Evolutionary conservation across 2,329 filamentous ascomycete species (phyloP).

Genomic region (Paraphaeosphaeria sporulosa): DNA sequence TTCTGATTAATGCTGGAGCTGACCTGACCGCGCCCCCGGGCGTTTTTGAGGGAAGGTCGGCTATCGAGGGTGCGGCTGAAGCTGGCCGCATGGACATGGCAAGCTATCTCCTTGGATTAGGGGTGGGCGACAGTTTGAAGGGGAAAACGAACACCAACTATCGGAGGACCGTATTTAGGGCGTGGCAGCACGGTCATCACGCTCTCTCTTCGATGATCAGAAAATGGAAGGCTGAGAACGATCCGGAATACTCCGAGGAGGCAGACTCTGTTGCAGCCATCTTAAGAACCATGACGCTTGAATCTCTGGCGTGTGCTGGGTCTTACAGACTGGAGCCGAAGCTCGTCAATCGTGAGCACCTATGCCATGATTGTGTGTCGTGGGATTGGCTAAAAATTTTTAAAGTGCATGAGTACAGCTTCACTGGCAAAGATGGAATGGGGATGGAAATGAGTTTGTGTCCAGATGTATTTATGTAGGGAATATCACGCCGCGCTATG

Average conservation of each 20-base stretch:
- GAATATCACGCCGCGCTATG: too few species aligned
- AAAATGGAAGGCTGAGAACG: conserved; percentile 11
- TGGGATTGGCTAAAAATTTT: neutral
- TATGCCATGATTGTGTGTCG: neutral
- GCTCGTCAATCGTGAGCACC: neutral
- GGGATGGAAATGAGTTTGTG: too few species aligned
- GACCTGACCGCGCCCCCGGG: conserved; percentile 14
- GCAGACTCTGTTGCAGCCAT: neutral
- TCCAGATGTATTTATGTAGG: too few species aligned
- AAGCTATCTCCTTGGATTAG: conserved; percentile 31
- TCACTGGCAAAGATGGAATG: too few species aligned
- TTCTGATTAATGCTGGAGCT: conserved; percentile 7
- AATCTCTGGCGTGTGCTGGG: neutral
- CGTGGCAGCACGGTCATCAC: conserved; percentile 13
- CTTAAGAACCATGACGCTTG: neutral
- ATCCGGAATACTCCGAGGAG: neutral
- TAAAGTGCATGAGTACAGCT: too few species aligned
- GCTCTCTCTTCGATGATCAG: conserved; percentile 15
- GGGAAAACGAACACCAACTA: conserved; percentile 9
- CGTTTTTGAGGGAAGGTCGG: conserved; percentile 28
- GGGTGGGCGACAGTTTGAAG: conserved; percentile 17
- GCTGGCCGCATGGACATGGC: conserved; percentile 38
- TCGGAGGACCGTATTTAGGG: conserved; percentile 14
- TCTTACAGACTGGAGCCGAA: neutral
- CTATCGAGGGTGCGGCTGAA: conserved; percentile 39